A percentile compares a stretch with the other conserved stretches of the same genome.
Conservation (phyloP, 345 rosid species). For the Cochlearia excelsa region DNA sequence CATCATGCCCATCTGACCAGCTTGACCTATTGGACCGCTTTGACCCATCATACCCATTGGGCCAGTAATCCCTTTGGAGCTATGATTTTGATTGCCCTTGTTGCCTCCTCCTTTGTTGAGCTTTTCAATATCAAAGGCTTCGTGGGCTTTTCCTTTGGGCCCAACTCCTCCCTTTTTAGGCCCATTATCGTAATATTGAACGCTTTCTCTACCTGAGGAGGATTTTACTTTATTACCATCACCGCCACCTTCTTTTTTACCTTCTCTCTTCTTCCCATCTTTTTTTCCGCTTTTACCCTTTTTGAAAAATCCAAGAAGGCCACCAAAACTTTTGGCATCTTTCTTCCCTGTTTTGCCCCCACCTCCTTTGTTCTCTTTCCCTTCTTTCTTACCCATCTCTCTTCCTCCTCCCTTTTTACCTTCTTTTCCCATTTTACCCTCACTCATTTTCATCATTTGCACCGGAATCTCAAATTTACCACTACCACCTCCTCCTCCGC, state of each 20-base stretch:
- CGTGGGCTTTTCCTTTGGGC: constrained; percentile 39
- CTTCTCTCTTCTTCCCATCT: constrained; percentile 27
- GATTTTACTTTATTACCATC: constrained; percentile 38
- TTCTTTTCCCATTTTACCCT: constrained; percentile 40
- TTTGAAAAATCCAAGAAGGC: constrained; percentile 39
- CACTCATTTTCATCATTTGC: constrained; percentile 45
- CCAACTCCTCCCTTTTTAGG: constrained; percentile 52
- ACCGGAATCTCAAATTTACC: constrained; percentile 56
- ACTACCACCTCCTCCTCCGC: constrained; percentile 20
- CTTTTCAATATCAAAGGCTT: constrained; percentile 47
- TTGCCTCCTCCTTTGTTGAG: constrained; percentile 37
- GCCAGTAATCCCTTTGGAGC: constrained; percentile 27
- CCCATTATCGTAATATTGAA: constrained; percentile 39
- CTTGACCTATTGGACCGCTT: too few relatives aligned
- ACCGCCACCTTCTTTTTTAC: constrained; percentile 35
- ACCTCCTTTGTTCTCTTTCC: constrained; percentile 32
- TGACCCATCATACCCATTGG: constrained; percentile 18
- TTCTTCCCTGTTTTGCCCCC: constrained; percentile 42
- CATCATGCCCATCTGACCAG: too few relatives aligned
- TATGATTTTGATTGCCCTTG: constrained; percentile 29
- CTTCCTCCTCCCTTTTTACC: constrained; percentile 38
- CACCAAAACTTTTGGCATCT: constrained; percentile 34
- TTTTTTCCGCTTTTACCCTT: constrained; percentile 47
- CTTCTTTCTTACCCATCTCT: too few relatives aligned
- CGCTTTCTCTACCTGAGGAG: constrained; percentile 41